Evolutionary conservation across 2,329 filamentous ascomycete genomes (phyloP).

Genomic region (Penicillium sp.): DNA sequence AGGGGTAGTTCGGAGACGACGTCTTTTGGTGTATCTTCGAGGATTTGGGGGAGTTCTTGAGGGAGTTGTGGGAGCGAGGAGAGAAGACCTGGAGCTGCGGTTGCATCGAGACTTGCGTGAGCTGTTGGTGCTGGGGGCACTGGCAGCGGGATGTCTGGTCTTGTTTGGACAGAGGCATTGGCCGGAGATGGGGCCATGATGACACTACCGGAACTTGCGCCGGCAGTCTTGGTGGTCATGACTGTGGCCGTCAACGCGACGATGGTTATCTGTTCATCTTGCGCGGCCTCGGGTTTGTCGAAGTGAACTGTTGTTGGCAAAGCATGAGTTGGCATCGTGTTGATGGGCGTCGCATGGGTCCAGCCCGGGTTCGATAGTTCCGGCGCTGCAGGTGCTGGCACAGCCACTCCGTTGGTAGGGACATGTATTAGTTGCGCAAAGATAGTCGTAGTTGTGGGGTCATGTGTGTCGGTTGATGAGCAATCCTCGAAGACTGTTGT

Average conservation of each 20-base stretch:
- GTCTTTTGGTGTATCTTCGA: conserved; percentile 6
- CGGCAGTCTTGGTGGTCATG: conserved; percentile 13
- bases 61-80: background rate
- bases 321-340: conserved; percentile 43
- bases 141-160: background rate
- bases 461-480: conserved; percentile 3
- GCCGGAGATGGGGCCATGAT: background rate
- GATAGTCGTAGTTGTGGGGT: conserved; percentile 8
- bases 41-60: background rate
- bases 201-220: conserved; percentile 13
- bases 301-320: background rate
- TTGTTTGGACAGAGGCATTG: background rate
- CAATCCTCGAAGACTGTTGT: conserved; percentile 25
- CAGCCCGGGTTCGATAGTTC: conserved; percentile 72
- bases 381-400: conserved; percentile 91
- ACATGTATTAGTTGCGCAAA: conserved; percentile 5
- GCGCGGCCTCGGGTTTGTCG: background rate
- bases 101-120: background rate
- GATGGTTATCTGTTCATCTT: conserved; percentile 11
- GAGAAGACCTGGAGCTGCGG: background rate
- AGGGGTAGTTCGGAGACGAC: conserved; percentile 12
- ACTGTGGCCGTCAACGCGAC: conserved; percentile 14
- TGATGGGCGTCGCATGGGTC: background rate
- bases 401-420: conserved; percentile 40
- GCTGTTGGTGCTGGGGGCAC: background rate